Evolutionary conservation across 306 rosid species (phyloP).

Genomic region (Vicia villosa): DNA sequence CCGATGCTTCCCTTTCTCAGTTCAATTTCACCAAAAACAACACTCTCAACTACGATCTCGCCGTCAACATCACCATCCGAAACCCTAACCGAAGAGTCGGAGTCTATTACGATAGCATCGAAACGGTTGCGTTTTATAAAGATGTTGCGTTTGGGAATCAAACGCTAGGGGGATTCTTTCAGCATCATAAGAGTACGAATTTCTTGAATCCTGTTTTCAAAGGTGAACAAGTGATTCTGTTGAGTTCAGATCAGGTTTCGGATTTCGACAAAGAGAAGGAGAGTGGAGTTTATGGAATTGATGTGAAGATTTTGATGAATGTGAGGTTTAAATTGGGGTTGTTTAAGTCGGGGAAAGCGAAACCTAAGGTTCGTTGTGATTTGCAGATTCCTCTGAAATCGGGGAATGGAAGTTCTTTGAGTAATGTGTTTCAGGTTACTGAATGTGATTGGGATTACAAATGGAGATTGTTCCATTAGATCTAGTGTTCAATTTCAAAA

Average conservation of each 20-base stretch:
- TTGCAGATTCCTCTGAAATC: slow-evolving; percentile 49
- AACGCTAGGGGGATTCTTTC: slow-evolving; percentile 41
- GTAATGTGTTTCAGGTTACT: slow-evolving; percentile 30
- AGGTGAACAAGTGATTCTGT: slow-evolving; percentile 26
- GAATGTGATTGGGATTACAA: slow-evolving; percentile 43
- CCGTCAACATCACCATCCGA: slow-evolving; percentile 57
- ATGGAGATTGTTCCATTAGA: slow-evolving; percentile 31
- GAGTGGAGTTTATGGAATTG: slow-evolving; percentile 40
- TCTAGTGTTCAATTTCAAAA: no score
- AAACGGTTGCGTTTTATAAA: slow-evolving; percentile 49
- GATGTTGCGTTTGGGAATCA: slow-evolving; percentile 37
- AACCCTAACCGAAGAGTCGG: slow-evolving; percentile 58
- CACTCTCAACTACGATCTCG: slow-evolving; percentile 50
- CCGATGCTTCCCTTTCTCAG: slow-evolving; percentile 53
- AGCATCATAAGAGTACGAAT: slow-evolving; percentile 48
- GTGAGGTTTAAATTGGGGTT: slow-evolving; percentile 30
- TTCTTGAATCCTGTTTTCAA: slow-evolving; percentile 22
- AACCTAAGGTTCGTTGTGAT: slow-evolving; percentile 54
- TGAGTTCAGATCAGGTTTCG: neutral
- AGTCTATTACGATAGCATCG: slow-evolving; percentile 55
- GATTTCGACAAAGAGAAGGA: slow-evolving; percentile 34
- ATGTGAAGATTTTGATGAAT: slow-evolving; percentile 38
- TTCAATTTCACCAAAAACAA: slow-evolving; percentile 44
- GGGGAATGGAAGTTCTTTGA: slow-evolving; percentile 9
- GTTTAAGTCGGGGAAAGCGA: slow-evolving; percentile 40